Evolutionary conservation across 179 eudicot genomes (phyloP), one percentile per base, ranked within the genome.

Genomic region (Camellia oleifera): DNA sequence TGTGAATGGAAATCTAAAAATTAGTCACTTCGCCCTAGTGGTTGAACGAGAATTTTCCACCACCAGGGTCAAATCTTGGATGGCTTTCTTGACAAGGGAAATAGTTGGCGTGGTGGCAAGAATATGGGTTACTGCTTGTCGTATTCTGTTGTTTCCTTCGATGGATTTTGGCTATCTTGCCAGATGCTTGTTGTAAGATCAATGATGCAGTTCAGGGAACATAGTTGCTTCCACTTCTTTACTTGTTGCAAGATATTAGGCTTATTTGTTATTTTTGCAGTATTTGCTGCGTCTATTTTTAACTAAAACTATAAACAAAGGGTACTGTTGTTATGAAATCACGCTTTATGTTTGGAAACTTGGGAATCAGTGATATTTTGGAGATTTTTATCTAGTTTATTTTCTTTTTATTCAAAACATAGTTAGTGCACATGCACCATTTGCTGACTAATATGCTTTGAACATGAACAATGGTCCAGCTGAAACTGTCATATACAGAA

Each of bases 401-500:
- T 48, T 48, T 48, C 5, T 48, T 48, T 56, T 13, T 13, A 13
- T 9, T 56, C 57, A 7, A 56, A 56, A 10, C 12, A 11, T 26
- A 66, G 46, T 15, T 69, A 4, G 52, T 69, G 14, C 66, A 42
- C 48, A 32, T 64, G 72, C 79, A 77, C 20, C 40, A 20, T 52
- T 45, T 4, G 15, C 9, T 17, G 62, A n/a, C 78, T 76, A 20
- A 46, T 76, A 7, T 44, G 20, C 23, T 46, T 45, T 45, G 57
- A 76, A 18, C 57, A 45, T 53, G 71, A 26, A 12, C 60, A 48
- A 48, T 48, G 52, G 52, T 48, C 79, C 94, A 94, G 98, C 98
- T 88, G 97, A 93, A 84, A 94, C 97, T 86, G 98, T 94, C 75
- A 85, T 94, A 87, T 91, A 93, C 92, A 87, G 93, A 87, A 94